Percentiles rank a stretch among this genome's conserved stretches.
Evolutionary conservation across 768 basidiomycete species (phyloP).

Genomic region (Mycena alexandri): DNA sequence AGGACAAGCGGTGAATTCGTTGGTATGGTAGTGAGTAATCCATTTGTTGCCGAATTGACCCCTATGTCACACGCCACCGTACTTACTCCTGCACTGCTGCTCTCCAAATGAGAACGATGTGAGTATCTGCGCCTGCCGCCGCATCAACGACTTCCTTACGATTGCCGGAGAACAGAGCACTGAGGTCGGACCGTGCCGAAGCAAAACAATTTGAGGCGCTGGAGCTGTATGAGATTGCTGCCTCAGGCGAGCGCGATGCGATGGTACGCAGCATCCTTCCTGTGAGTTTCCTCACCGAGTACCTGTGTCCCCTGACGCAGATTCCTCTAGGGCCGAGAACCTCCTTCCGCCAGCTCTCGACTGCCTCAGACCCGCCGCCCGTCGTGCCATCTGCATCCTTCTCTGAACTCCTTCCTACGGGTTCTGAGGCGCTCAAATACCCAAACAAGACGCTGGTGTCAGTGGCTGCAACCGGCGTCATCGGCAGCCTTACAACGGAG

Average conservation of each 20-base stretch:
- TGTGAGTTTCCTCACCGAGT: too few species aligned
- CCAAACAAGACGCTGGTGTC: conserved; percentile 23
- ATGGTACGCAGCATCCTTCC: conserved; percentile 11
- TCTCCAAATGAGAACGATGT: too few species aligned
- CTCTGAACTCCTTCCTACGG: conserved; percentile 24
- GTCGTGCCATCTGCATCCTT: conserved; percentile 17
- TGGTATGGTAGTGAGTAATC: too few species aligned
- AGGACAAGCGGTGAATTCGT: too few species aligned
- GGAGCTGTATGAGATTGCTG: conserved; percentile 18
- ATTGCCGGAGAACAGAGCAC: too few species aligned
- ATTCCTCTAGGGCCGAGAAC: conserved; percentile 22
- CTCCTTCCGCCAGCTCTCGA: conserved; percentile 20
- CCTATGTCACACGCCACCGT: too few species aligned
- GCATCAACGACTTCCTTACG: too few species aligned
- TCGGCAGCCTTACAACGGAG: conserved; percentile 2
- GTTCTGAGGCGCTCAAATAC: conserved; percentile 12
- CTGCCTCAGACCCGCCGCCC: conserved; percentile 7
- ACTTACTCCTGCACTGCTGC: too few species aligned
- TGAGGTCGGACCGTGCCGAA: too few species aligned
- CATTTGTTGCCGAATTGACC: too few species aligned
- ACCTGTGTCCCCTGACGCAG: conserved; percentile 16
- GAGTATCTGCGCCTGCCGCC: too few species aligned
- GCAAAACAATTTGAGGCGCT: too few species aligned
- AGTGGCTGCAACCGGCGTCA: neutral
- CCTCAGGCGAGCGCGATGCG: conserved; percentile 19